These are phyloP conservation scores for Aquilaria agallochum DNA, from an alignment of 441 rosid genomes.

Conservation along the genomic window DNA sequence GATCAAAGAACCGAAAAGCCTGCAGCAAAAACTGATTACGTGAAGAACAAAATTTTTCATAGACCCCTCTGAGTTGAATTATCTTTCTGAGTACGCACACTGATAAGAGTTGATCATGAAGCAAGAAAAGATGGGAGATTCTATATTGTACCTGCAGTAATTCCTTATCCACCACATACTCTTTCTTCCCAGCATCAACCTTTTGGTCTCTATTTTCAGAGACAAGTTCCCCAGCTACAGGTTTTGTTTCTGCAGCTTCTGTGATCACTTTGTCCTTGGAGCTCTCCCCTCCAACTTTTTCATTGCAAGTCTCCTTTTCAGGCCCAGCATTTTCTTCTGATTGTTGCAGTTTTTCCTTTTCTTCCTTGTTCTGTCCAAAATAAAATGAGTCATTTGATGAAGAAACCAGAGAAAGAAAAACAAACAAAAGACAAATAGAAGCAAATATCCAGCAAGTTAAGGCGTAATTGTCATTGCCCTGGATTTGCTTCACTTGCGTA, in stretches of 20 bases:
- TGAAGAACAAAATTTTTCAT: neutral
- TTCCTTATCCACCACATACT: constrained; percentile 60
- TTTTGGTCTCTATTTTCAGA: constrained; percentile 29
- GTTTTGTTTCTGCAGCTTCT: constrained; percentile 34
- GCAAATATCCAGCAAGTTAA: neutral
- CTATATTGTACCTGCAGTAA: constrained; percentile 59
- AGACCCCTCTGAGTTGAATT: too few species aligned
- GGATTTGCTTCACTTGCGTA: too few species aligned
- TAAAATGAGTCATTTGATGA: constrained; percentile 7
- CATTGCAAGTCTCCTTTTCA: constrained; percentile 23
- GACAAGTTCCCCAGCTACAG: constrained; percentile 27
- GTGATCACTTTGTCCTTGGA: constrained; percentile 23
- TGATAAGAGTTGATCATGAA: constrained; percentile 2
- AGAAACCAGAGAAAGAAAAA: constrained; percentile 3
- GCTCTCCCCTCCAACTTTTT: constrained; percentile 31
- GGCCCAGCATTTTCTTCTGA: constrained; percentile 31
- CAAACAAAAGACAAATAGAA: too few species aligned
- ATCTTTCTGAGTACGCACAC: neutral
- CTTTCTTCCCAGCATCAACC: constrained; percentile 39
- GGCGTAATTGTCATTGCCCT: neutral
- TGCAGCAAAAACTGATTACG: constrained; percentile 23
- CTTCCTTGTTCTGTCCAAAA: constrained; percentile 39
- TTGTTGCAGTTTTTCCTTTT: constrained; percentile 20
- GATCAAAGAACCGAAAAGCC: constrained; percentile 98
- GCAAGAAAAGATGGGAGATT: neutral